Evolutionary conservation across 495 filamentous ascomycete species (phyloP).

Genomic region (Delitschia confertaspora): DNA sequence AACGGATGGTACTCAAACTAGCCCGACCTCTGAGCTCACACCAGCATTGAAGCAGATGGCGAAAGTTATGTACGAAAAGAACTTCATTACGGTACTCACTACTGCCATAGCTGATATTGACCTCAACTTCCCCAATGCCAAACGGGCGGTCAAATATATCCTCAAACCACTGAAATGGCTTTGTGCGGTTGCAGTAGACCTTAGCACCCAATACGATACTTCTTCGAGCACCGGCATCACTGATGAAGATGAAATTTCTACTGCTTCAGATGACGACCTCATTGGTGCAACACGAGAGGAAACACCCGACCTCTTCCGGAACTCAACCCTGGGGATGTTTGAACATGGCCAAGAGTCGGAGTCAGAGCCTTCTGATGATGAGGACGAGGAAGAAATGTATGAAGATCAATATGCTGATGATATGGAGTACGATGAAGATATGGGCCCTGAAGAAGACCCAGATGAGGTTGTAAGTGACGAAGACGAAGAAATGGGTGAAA

Average conservation of each 20-base stretch:
- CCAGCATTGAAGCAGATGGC: constrained; percentile 65
- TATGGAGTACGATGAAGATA: constrained; percentile 74
- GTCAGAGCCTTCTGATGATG: constrained; percentile 57
- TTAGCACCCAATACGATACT: constrained; percentile 72
- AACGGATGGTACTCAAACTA: constrained; percentile 41
- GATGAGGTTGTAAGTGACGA: constrained; percentile 78
- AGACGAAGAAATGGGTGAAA: constrained; percentile 70
- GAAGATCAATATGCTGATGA: constrained; percentile 64
- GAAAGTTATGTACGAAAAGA: constrained; percentile 96
- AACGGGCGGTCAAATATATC: constrained; percentile 92
- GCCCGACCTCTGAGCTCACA: constrained; percentile 35
- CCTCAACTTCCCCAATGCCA: constrained; percentile 85
- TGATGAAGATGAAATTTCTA: constrained; percentile 80
- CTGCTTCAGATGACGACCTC: constrained; percentile 82
- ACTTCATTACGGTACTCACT: constrained; percentile 79
- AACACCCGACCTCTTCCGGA: constrained; percentile 93
- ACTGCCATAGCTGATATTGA: constrained; percentile 93
- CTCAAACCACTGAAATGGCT: constrained; percentile 78
- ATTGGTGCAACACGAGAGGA: constrained; percentile 78
- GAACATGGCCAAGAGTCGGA: constrained; percentile 70
- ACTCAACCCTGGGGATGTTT: constrained; percentile 90
- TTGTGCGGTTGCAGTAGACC: constrained; percentile 72
- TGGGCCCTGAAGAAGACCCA: constrained; percentile 72
- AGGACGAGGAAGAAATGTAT: constrained; percentile 39
- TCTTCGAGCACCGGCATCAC: constrained; percentile 52